Percentiles rank a stretch among this genome's conserved stretches.
Evolutionary conservation across 2,329 filamentous ascomycete species (phyloP).

Genomic region (Colletotrichum magnum): DNA sequence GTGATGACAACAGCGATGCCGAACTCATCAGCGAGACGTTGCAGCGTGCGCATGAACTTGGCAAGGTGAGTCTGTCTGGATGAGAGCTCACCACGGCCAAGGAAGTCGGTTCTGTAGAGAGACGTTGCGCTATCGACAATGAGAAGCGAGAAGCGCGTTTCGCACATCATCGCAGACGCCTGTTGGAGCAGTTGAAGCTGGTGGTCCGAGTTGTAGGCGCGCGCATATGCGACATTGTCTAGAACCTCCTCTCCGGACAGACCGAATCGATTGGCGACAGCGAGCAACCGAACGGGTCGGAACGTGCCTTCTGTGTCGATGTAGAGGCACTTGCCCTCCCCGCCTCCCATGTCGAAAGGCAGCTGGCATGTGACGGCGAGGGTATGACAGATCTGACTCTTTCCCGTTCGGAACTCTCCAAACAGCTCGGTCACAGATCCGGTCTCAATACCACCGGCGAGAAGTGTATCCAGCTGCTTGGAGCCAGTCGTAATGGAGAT

Average conservation of each 20-base stretch:
- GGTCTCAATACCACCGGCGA: slow-evolving; percentile 95
- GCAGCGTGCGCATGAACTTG: slow-evolving; percentile 89
- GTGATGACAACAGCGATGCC: slow-evolving; percentile 99
- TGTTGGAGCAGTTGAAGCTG: slow-evolving; percentile 96
- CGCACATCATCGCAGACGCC: slow-evolving; percentile 98
- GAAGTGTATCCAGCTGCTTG: slow-evolving; percentile 94
- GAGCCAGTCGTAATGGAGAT: slow-evolving; percentile 99
- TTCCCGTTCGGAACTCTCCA: slow-evolving; percentile 97
- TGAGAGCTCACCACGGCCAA: slow-evolving; percentile 96
- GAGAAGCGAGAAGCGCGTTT: slow-evolving; percentile 95
- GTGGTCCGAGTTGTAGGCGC: slow-evolving; percentile 98
- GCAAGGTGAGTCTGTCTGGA: slow-evolving; percentile 90
- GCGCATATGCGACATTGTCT: slow-evolving; percentile 97
- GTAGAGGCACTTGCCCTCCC: slow-evolving; percentile 97
- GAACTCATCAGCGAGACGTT: slow-evolving; percentile 85
- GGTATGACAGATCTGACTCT: slow-evolving; percentile 98
- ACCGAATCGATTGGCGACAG: slow-evolving; percentile 94
- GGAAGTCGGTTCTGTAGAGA: slow-evolving; percentile 95
- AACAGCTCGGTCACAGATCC: slow-evolving; percentile 99
- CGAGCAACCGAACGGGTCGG: slow-evolving; percentile 88
- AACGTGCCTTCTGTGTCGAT: slow-evolving; percentile 99
- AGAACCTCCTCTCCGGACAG: slow-evolving; percentile 96
- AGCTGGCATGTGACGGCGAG: slow-evolving; percentile 98
- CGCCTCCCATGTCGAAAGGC: slow-evolving; percentile 98
- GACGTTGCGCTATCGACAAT: slow-evolving; percentile 97